Conservation (phyloP, 2,329 filamentous ascomycete species). For the Verticillium nonalfalfae region DNA sequence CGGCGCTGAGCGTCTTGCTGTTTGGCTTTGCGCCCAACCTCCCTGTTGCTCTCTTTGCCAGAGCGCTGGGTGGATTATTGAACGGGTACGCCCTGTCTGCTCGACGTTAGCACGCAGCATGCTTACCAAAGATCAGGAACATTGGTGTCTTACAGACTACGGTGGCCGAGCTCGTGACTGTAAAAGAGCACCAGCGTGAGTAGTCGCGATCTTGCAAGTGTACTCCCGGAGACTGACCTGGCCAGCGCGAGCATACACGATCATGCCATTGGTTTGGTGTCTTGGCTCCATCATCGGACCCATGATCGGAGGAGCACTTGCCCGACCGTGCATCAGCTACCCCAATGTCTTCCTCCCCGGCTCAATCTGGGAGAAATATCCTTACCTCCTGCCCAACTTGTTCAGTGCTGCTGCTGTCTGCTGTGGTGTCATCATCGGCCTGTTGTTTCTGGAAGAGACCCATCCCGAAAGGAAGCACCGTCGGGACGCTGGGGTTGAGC, state of each 20-base stretch:
- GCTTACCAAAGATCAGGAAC: conserved; percentile 51
- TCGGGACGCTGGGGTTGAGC: conserved; percentile 68
- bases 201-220: conserved; percentile 8
- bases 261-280: conserved; percentile 98
- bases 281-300: conserved; percentile 90
- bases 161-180: conserved; percentile 86
- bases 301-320: conserved; percentile 83
- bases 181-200: conserved; percentile 87
- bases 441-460: conserved; percentile 90
- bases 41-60: conserved; percentile 75
- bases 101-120: neutral
- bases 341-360: conserved; percentile 65
- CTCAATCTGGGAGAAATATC: conserved; percentile 78
- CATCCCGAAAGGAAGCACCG: conserved; percentile 74
- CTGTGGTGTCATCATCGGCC: conserved; percentile 68
- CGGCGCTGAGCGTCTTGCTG: conserved; percentile 82
- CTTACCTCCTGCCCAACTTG: conserved; percentile 89
- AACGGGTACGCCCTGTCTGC: conserved; percentile 63
- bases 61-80: conserved; percentile 81
- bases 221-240: conserved; percentile 16
- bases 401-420: conserved; percentile 76
- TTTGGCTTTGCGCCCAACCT: conserved; percentile 88
- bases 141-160: conserved; percentile 95
- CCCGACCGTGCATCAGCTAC: conserved; percentile 78
- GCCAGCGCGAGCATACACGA: conserved; percentile 81